Evolutionary conservation across 805 yeast species (phyloP).

Genomic region (Candida awuae): DNA sequence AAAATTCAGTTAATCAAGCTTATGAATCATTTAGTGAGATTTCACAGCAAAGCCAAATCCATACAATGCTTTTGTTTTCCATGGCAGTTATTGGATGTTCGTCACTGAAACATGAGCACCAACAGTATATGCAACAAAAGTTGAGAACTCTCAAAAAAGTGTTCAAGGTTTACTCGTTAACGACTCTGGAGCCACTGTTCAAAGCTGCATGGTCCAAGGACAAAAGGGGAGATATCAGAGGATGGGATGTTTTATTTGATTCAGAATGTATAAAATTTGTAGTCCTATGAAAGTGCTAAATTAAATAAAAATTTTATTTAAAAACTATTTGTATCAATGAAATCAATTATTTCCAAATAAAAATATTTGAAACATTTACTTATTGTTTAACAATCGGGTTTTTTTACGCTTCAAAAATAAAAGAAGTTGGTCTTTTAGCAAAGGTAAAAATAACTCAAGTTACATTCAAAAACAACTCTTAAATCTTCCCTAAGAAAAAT

Average conservation of each 20-base stretch:
- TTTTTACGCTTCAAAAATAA: too few relatives aligned
- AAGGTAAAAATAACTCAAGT: too few relatives aligned
- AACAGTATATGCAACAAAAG: constrained; percentile 13
- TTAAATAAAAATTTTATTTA: too few relatives aligned
- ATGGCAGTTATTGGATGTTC: constrained; percentile 16
- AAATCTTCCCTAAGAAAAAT: too few relatives aligned
- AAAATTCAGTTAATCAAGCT: constrained; percentile 9
- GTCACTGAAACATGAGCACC: constrained; percentile 9
- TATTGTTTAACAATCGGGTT: too few relatives aligned
- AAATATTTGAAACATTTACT: too few relatives aligned
- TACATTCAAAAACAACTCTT: too few relatives aligned
- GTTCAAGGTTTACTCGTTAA: constrained; percentile 9
- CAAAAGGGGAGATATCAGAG: constrained; percentile 1
- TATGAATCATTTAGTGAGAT: constrained; percentile 9
- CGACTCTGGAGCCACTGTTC: constrained; percentile 8
- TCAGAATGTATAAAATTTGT: background rate
- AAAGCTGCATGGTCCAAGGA: constrained; percentile 13
- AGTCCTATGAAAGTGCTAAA: background rate
- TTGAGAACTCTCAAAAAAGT: constrained; percentile 10
- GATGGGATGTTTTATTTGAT: constrained; percentile 9
- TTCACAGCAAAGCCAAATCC: constrained; percentile 12
- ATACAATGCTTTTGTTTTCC: constrained; percentile 15
- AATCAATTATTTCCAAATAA: too few relatives aligned
- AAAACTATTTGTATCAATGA: too few relatives aligned
- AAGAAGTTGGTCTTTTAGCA: too few relatives aligned